A percentile compares a stretch with the other conserved stretches of the same genome.
Conservation (phyloP, 2,329 filamentous ascomycete genomes). For the Colletotrichum zoysiae region DNA sequence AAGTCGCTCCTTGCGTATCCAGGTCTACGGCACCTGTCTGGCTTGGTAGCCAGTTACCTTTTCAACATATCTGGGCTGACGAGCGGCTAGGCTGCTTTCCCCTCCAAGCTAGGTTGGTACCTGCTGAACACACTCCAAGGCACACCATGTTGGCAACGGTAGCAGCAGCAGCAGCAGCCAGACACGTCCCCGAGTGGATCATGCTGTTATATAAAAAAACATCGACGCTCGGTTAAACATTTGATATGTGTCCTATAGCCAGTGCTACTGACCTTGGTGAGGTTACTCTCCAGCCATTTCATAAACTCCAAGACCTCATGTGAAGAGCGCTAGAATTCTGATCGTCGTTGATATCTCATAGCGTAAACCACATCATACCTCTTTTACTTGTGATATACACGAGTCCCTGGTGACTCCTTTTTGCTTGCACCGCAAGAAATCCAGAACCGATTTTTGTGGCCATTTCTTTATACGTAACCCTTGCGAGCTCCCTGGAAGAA, state of each 20-base stretch:
- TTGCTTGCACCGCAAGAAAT: conserved; percentile 30
- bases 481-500: conserved; percentile 90
- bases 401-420: conserved; percentile 36
- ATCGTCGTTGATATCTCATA: conserved; percentile 38
- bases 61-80: neutral
- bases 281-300: neutral
- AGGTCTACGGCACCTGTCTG: too few relatives aligned
- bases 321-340: conserved; percentile 27
- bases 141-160: too few relatives aligned
- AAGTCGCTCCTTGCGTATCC: neutral
- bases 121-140: too few relatives aligned
- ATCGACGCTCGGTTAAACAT: conserved; percentile 24
- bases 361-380: conserved; percentile 38
- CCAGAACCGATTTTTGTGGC: conserved; percentile 28
- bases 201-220: neutral
- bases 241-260: conserved; percentile 19
- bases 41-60: too few relatives aligned
- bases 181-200: neutral
- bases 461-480: conserved; percentile 71
- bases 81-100: too few relatives aligned
- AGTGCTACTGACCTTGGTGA: conserved; percentile 7
- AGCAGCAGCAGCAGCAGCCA: too few relatives aligned
- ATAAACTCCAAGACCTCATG: neutral
- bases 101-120: too few relatives aligned
- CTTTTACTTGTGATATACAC: conserved; percentile 40